Conservation (phyloP, 768 basidiomycete species). For the Pluteus cervinus region DNA sequence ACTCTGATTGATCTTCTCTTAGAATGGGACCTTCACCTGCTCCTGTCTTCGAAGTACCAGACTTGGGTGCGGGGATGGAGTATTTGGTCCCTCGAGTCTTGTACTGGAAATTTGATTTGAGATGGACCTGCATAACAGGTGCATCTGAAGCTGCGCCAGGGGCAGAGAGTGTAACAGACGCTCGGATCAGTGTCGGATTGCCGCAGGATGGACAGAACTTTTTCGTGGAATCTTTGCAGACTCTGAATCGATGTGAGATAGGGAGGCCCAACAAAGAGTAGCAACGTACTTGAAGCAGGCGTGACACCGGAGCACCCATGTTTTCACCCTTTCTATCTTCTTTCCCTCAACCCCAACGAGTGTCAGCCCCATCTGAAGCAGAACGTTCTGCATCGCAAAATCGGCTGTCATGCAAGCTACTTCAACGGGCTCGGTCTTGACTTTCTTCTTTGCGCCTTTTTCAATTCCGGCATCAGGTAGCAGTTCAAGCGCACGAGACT, state of each 20-base stretch:
- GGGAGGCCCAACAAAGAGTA: slow-evolving; percentile 2
- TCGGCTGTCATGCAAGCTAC: slow-evolving; percentile 97
- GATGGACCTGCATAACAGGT: slow-evolving; percentile 79
- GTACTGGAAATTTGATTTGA: slow-evolving; percentile 96
- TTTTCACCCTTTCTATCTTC: slow-evolving; percentile 85
- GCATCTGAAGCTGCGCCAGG: slow-evolving; percentile 54
- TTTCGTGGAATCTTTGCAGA: slow-evolving; percentile 92
- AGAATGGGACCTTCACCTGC: slow-evolving; percentile 80
- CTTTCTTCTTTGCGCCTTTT: slow-evolving; percentile 29
- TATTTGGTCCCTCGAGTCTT: slow-evolving; percentile 86
- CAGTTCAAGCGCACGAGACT: slow-evolving; percentile 80
- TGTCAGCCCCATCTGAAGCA: slow-evolving; percentile 90
- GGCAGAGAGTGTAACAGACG: slow-evolving; percentile 80
- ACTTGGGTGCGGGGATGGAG: slow-evolving; percentile 86
- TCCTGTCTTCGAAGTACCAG: slow-evolving; percentile 81
- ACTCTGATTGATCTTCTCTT: slow-evolving; percentile 90
- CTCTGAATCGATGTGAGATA: slow-evolving; percentile 37
- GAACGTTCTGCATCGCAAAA: slow-evolving; percentile 98
- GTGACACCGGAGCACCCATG: slow-evolving; percentile 94
- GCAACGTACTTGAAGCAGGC: slow-evolving; percentile 94
- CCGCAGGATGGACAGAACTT: slow-evolving; percentile 99
- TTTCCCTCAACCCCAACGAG: slow-evolving; percentile 89
- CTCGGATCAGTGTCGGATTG: slow-evolving; percentile 83
- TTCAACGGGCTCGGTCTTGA: slow-evolving; percentile 16
- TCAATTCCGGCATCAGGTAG: slow-evolving; percentile 49